A percentile compares a stretch with the other conserved stretches of the same genome.
These are phyloP conservation scores for Phytophthora sp. DNA, from an alignment of 352 stramenopile genomes.

Conservation along the genomic window DNA sequence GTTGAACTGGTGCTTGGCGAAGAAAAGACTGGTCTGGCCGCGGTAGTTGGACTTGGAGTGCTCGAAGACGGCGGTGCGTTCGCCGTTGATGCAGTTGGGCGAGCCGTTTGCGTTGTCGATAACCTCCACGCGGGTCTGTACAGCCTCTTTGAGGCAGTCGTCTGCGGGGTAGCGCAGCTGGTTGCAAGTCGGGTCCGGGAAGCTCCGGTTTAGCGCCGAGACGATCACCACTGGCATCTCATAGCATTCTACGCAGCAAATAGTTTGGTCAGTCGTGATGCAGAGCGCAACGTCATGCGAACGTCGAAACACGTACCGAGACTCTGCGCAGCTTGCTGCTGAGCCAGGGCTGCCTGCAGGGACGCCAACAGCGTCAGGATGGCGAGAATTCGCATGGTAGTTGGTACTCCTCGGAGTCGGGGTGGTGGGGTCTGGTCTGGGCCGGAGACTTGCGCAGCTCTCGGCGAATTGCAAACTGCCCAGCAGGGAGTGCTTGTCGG, in stretches of 20 bases:
- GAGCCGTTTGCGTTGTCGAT: conserved; percentile 61
- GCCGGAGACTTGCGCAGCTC: conserved; percentile 19
- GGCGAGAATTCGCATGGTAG: conserved; percentile 21
- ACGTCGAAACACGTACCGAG: conserved; percentile 10
- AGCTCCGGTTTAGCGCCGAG: conserved; percentile 53
- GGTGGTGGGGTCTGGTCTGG: conserved; percentile 14
- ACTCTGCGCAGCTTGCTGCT: conserved; percentile 13
- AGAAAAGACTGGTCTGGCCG: conserved; percentile 78
- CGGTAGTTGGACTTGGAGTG: conserved; percentile 73
- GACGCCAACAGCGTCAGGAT: conserved; percentile 25
- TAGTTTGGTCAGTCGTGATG: not conserved
- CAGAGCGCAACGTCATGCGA: not conserved
- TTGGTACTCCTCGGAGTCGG: conserved; percentile 7
- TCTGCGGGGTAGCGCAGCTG: conserved; percentile 67
- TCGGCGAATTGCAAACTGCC: conserved; percentile 25
- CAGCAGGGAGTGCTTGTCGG: not conserved
- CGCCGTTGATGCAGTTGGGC: conserved; percentile 64
- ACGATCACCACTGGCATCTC: conserved; percentile 75
- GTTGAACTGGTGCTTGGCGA: conserved; percentile 80
- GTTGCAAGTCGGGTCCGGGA: conserved; percentile 78
- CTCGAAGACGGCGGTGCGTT: conserved; percentile 45
- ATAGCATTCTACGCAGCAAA: conserved; percentile 49
- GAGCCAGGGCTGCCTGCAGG: conserved; percentile 7
- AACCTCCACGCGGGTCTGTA: conserved; percentile 61
- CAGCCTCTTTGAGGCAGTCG: conserved; percentile 68